Percentiles rank a stretch among this genome's conserved stretches.
Conservation (phyloP, 2,329 filamentous ascomycete species). For the Mycosphaerella arachidis region DNA sequence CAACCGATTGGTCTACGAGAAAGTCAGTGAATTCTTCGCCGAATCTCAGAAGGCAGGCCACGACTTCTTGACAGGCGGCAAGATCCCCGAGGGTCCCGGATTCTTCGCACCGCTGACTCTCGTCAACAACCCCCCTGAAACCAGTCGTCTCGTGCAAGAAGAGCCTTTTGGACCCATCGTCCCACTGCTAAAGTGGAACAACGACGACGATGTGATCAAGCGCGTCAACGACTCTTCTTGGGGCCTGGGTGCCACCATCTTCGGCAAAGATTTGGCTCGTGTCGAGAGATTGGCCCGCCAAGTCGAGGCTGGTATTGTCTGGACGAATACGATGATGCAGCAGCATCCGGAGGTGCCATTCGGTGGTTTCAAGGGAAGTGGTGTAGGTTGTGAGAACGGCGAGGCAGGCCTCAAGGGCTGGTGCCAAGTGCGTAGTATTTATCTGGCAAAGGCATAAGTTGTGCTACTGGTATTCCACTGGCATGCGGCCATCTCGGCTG, state of each 20-base stretch:
- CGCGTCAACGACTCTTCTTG: slow-evolving; percentile 46
- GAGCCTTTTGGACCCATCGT: slow-evolving; percentile 48
- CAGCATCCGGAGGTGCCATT: slow-evolving; percentile 46
- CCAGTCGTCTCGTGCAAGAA: slow-evolving; percentile 37
- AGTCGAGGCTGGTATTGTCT: slow-evolving; percentile 87
- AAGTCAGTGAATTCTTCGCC: slow-evolving; percentile 39
- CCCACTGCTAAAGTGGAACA: slow-evolving; percentile 41
- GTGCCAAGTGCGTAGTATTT: slow-evolving; percentile 41
- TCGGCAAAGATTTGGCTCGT: slow-evolving; percentile 52
- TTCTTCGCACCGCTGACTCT: slow-evolving; percentile 41
- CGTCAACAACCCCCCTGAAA: slow-evolving; percentile 42
- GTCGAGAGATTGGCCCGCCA: slow-evolving; percentile 69
- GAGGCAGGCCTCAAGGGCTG: slow-evolving; percentile 39
- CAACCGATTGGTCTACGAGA: slow-evolving; percentile 52
- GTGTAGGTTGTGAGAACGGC: slow-evolving; percentile 51
- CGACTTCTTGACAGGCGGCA: slow-evolving; percentile 45
- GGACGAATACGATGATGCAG: slow-evolving; percentile 21
- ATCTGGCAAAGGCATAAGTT: slow-evolving; percentile 37
- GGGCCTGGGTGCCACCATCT: slow-evolving; percentile 52
- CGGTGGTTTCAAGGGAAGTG: slow-evolving; percentile 65
- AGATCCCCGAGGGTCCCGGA: slow-evolving; percentile 37
- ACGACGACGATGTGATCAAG: slow-evolving; percentile 43
- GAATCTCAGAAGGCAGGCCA: slow-evolving; percentile 34
- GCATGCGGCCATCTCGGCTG: neutral
- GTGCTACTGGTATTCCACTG: neutral